Percentiles rank a stretch among this genome's conserved stretches.
These are phyloP conservation scores for Xylaria sp. DNA, from an alignment of 2,329 filamentous ascomycete genomes.

Conservation along the genomic window DNA sequence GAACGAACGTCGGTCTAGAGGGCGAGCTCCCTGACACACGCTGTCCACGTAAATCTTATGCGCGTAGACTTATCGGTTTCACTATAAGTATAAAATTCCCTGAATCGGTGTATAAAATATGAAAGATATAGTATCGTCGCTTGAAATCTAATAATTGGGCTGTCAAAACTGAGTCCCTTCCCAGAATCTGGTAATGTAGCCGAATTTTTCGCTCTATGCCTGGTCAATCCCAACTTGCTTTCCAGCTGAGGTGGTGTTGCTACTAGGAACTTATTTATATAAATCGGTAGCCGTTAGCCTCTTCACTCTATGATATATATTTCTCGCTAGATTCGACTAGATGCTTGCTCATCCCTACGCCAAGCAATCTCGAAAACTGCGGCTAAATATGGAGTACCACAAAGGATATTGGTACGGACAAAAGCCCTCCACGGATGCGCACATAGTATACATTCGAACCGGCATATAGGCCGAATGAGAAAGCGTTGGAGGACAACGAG, in stretches of 20 bases:
- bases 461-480: constrained; percentile 35
- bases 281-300: neutral
- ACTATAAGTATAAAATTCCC: neutral
- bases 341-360: constrained; percentile 6
- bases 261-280: neutral
- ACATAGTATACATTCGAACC: neutral
- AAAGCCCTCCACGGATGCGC: neutral
- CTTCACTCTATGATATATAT: neutral
- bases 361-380: constrained; percentile 22
- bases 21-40: too few relatives aligned
- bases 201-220: neutral
- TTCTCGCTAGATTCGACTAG: neutral
- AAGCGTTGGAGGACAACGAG: constrained; percentile 24
- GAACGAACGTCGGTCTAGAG: too few relatives aligned
- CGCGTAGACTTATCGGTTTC: neutral
- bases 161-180: neutral
- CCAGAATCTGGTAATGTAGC: neutral
- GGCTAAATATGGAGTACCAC: constrained; percentile 31
- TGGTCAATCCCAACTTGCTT: neutral
- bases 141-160: neutral
- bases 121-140: neutral
- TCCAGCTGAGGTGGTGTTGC: neutral
- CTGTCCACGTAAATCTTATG: too few relatives aligned
- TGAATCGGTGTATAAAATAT: neutral
- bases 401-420: constrained; percentile 13